Conservation (phyloP, 176 grass and related monocot species). For the Otatea glauca region DNA sequence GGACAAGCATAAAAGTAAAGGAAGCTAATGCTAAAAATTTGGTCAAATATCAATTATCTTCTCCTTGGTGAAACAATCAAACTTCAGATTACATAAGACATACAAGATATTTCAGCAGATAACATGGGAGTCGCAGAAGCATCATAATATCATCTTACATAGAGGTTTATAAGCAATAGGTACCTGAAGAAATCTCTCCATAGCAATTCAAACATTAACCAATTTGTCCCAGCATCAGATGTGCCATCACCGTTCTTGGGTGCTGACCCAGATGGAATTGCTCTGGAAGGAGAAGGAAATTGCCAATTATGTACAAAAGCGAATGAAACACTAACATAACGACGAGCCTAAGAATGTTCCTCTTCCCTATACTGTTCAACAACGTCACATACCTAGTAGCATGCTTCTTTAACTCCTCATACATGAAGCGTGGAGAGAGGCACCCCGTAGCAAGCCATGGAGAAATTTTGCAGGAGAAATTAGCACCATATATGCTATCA, state of each 20-base stretch:
- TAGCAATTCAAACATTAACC: constrained; percentile 95
- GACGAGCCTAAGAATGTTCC: not conserved
- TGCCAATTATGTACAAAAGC: constrained; percentile 7
- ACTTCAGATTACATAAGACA: not conserved
- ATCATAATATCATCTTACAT: not conserved
- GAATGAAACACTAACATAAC: constrained; percentile 10
- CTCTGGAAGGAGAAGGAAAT: constrained; percentile 39
- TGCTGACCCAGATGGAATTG: constrained; percentile 50
- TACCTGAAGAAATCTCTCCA: constrained; percentile 99
- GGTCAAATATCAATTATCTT: not conserved
- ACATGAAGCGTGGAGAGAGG: constrained; percentile 96
- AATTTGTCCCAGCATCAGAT: constrained; percentile 82
- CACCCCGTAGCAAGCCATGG: constrained; percentile 94
- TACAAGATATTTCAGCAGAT: constrained; percentile 1
- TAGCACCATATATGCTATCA: constrained; percentile 88
- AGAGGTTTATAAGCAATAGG: not conserved
- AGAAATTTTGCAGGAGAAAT: constrained; percentile 98
- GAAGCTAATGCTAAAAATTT: constrained; percentile 10
- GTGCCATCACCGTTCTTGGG: constrained; percentile 45
- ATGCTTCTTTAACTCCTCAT: constrained; percentile 93
- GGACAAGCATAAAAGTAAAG: not conserved
- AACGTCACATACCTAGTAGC: constrained; percentile 60
- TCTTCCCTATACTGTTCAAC: not conserved
- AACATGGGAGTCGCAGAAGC: not conserved
- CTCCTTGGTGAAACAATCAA: constrained; percentile 25